These are phyloP conservation scores for Saururus chinensis DNA, from an alignment of 164 flowering plant genomes.

Conservation along the genomic window DNA sequence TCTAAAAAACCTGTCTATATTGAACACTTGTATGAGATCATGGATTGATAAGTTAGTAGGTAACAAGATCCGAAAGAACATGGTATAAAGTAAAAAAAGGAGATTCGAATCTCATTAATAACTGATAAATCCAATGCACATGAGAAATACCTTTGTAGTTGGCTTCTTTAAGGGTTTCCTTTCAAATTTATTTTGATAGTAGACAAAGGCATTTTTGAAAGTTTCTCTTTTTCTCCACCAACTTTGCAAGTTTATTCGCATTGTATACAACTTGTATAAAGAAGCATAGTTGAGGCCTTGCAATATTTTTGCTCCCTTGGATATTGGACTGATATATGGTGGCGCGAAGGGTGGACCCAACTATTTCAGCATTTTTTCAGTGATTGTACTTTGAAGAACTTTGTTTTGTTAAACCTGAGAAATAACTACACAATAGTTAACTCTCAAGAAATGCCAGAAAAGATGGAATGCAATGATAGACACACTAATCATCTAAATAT, in stretches of 20 bases:
- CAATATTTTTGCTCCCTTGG: no score
- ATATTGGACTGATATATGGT: no score
- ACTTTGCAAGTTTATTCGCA: constrained; percentile 39
- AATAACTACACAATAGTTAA: not conserved
- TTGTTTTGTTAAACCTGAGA: constrained; percentile 68
- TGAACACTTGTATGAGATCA: constrained; percentile 12
- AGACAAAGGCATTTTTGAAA: constrained; percentile 54
- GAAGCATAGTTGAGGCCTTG: no score
- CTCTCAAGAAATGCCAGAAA: not conserved
- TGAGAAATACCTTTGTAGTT: constrained; percentile 44
- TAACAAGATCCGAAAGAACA: not conserved
- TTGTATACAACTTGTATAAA: constrained; percentile 56
- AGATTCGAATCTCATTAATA: no score
- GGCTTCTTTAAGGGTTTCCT: constrained; percentile 53
- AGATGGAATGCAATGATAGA: no score
- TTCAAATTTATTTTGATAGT: constrained; percentile 59
- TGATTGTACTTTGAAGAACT: constrained; percentile 61
- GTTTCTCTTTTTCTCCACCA: constrained; percentile 52
- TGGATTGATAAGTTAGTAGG: not conserved
- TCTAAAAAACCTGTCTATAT: constrained; percentile 79
- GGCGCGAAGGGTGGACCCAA: no score
- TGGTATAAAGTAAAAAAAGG: no score
- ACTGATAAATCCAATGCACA: no score
- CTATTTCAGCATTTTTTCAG: constrained; percentile 80
- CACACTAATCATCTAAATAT: not conserved